Evolutionary conservation across 2,329 filamentous ascomycete genomes (phyloP).

Genomic region (Sporothrix dimorphospora): DNA sequence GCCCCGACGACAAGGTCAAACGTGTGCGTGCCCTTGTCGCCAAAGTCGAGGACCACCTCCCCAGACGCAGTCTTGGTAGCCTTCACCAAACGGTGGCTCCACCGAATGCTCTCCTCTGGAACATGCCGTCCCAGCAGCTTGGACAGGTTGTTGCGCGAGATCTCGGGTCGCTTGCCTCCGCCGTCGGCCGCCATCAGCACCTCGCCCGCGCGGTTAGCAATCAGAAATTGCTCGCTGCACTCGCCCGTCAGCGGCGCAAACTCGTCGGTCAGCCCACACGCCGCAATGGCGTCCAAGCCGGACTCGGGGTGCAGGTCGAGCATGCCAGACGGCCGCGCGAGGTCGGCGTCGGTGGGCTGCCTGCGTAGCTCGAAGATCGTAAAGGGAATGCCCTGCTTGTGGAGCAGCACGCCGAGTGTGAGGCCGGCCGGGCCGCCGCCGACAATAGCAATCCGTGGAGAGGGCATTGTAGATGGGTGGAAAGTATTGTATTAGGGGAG

Average conservation of each 20-base stretch:
- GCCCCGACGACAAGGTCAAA: conserved; percentile 48
- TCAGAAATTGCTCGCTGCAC: conserved; percentile 46
- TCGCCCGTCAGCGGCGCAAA: conserved; percentile 49
- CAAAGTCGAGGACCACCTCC: conserved; percentile 36
- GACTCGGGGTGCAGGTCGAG: conserved; percentile 54
- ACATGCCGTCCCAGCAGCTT: conserved; percentile 42
- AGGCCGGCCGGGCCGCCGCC: conserved; percentile 53
- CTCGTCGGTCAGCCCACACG: conserved; percentile 48
- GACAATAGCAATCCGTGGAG: conserved; percentile 47
- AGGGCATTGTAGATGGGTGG: neutral
- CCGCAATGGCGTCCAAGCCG: conserved; percentile 50
- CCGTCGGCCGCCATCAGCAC: conserved; percentile 36
- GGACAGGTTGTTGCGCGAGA: conserved; percentile 43
- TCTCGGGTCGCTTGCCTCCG: conserved; percentile 42
- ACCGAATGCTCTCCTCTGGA: conserved; percentile 43
- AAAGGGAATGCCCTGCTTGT: conserved; percentile 43
- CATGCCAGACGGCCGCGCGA: conserved; percentile 44
- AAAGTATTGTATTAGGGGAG: too few relatives aligned
- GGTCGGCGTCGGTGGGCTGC: conserved; percentile 37
- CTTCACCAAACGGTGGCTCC: conserved; percentile 40
- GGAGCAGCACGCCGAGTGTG: conserved; percentile 52
- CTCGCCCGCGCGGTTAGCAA: conserved; percentile 42
- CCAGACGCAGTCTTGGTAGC: conserved; percentile 25
- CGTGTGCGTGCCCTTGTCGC: conserved; percentile 30
- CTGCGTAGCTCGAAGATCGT: conserved; percentile 45